Percentiles rank a stretch among this genome's conserved stretches.
Conservation (phyloP, 768 basidiomycete species). For the Lactarius tabidus region DNA sequence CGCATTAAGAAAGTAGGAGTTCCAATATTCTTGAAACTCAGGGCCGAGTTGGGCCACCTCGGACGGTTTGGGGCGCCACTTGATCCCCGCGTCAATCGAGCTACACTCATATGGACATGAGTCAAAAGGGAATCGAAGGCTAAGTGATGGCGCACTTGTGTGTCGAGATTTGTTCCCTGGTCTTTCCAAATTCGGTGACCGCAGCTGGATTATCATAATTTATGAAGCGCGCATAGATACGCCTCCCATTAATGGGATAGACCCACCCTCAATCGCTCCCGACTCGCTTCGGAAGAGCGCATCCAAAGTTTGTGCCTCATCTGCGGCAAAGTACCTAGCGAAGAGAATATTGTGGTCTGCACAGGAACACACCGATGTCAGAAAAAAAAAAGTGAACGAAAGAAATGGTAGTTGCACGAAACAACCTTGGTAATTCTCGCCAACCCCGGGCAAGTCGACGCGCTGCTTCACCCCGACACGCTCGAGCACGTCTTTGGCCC, state of each 20-base stretch:
- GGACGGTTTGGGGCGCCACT: conserved; percentile 46
- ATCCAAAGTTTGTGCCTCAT: conserved; percentile 23
- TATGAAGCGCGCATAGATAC: not conserved
- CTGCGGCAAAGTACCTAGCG: conserved; percentile 15
- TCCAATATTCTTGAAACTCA: conserved; percentile 47
- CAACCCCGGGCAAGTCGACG: conserved; percentile 35
- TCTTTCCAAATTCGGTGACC: conserved; percentile 34
- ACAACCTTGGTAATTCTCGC: conserved; percentile 38
- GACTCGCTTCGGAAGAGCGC: conserved; percentile 18
- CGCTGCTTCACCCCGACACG: conserved; percentile 30
- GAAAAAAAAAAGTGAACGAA: not conserved
- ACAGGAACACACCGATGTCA: not conserved
- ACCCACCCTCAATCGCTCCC: conserved; percentile 23
- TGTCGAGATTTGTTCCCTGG: conserved; percentile 47
- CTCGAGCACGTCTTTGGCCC: conserved; percentile 31
- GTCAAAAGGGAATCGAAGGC: too few relatives aligned
- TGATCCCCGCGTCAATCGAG: conserved; percentile 48
- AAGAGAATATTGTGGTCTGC: conserved; percentile 24
- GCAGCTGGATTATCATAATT: conserved; percentile 29
- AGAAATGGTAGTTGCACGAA: not conserved
- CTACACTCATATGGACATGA: not conserved
- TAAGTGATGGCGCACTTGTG: conserved; percentile 38
- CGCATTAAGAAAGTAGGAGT: conserved; percentile 43
- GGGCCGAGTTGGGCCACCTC: conserved; percentile 49
- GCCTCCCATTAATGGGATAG: not conserved